A percentile compares a stretch with the other conserved stretches of the same genome.
Conservation (phyloP, 352 stramenopile genomes). For the Phytophthora rubi region DNA sequence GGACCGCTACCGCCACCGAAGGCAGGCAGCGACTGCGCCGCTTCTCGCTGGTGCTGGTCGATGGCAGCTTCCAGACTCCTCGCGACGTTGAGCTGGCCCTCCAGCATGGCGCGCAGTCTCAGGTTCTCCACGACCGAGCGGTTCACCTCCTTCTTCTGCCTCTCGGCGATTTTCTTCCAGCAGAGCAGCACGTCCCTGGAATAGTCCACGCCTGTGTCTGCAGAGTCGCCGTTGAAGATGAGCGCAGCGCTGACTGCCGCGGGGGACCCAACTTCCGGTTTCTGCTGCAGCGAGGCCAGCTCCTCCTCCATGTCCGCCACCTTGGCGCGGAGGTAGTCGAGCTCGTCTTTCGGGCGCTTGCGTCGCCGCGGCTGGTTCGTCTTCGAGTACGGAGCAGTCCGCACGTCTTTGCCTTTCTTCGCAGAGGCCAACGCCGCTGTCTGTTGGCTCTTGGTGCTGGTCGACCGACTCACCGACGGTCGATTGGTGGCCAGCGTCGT, state of each 20-base stretch:
- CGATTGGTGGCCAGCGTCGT: not conserved
- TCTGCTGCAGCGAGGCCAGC: constrained; percentile 20
- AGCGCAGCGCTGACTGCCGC: constrained; percentile 12
- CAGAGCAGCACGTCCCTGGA: constrained; percentile 24
- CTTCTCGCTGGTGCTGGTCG: constrained; percentile 38
- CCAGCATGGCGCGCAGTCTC: constrained; percentile 36
- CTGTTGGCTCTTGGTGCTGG: constrained; percentile 8
- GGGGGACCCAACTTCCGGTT: constrained; percentile 17
- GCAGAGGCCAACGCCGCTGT: not conserved
- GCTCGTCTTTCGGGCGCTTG: constrained; percentile 47
- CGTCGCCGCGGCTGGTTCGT: constrained; percentile 31
- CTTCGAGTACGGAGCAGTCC: constrained; percentile 26
- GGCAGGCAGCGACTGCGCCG: constrained; percentile 25
- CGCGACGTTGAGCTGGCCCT: constrained; percentile 40
- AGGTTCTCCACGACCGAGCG: constrained; percentile 38
- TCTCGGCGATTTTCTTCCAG: constrained; percentile 40
- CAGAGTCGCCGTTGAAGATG: constrained; percentile 18
- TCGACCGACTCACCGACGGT: constrained; percentile 8
- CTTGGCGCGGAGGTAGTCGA: constrained; percentile 43
- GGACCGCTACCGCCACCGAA: not conserved
- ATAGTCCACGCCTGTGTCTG: not conserved
- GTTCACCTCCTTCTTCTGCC: constrained; percentile 39
- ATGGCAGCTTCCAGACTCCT: constrained; percentile 41
- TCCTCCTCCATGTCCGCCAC: constrained; percentile 45
- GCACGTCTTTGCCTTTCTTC: constrained; percentile 27